Base-by-base conservation (phyloP, 768 basidiomycete species). In the Tylopilus subfusipes region DNA sequence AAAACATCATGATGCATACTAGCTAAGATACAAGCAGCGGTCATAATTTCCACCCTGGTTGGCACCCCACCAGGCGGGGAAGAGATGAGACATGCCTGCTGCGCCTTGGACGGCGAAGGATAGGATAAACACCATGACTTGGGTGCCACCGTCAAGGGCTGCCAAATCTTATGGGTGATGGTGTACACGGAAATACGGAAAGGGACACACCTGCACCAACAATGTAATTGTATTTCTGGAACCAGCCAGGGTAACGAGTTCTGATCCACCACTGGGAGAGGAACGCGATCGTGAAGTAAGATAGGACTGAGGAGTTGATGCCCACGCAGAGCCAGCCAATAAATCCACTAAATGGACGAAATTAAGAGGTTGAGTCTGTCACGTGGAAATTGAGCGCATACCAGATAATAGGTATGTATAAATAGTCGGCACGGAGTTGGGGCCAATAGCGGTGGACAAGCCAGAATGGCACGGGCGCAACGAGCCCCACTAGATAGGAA, bases 21-120 rank as follows among this genome's bases (percentile, higher is more conserved):
- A 66, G 18, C 13, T 16, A 19, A 66, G 55, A 54, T 45, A 38
- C 42, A 56, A n/a, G 46, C 67, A 70, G 10, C 21, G 62, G 42
- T 69, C 68, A 24, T 68, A 73, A 60, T 76, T 71, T 62, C 79
- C 79, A 36, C 62, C 63, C 53, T 82, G 80, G 60, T 83, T 81
- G 8, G 80, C 81, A 19, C 80, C 79, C 82, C 80, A 82, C 82
- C 82, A 82, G 50, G 72, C 54, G n/a, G 81, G 79, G 68, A 82
- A 82, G 24, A 78, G 57, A 58, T 80, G 76, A 0, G 79, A 63
- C 1, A 68, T 62, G 12, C 82, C 81, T 5, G 76, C 71, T 8
- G 76, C 81, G 13, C 82, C 82, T 52, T 77, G 76, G 0, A 82
- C 78, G 0, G 79, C 72, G 53, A 74, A 75, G 0, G 81, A 78